Percentiles rank a stretch among this genome's conserved stretches.
phyloP scores from a whole-genome alignment of 2,329 filamentous ascomycete species.

The Aspergillus amoenus region DNA sequence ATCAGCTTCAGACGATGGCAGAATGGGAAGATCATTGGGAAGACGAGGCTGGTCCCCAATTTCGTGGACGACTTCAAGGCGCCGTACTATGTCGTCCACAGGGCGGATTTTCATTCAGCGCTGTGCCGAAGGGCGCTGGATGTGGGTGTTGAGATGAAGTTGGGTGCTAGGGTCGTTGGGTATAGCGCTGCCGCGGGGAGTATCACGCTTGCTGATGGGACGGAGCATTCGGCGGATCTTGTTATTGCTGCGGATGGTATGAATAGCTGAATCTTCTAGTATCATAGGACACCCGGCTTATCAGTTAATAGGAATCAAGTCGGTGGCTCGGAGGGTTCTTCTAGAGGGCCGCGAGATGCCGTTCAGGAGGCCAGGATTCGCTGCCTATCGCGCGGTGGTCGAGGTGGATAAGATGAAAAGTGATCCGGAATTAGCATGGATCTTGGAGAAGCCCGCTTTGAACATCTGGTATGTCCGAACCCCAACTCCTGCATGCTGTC shows the following conservation, averaged over 20 bases:
- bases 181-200: constrained; percentile 14
- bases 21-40: constrained; percentile 41
- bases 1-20: constrained; percentile 35
- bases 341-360: background rate
- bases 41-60: constrained; percentile 33
- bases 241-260: constrained; percentile 25
- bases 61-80: constrained; percentile 33
- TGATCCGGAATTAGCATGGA: constrained; percentile 39
- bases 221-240: constrained; percentile 12
- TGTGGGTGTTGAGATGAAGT: constrained; percentile 17
- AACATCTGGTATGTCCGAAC: constrained; percentile 48
- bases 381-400: constrained; percentile 45
- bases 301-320: constrained; percentile 28
- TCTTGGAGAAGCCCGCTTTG: constrained; percentile 40
- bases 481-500: too few relatives aligned
- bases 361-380: constrained; percentile 33
- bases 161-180: constrained; percentile 14
- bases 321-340: constrained; percentile 13
- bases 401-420: constrained; percentile 37
- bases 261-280: too few relatives aligned
- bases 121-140: constrained; percentile 17
- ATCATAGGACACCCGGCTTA: too few relatives aligned
- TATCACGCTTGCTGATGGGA: constrained; percentile 13
- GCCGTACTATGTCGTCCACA: constrained; percentile 50
- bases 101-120: constrained; percentile 46